Conservation (phyloP, 192 early-diverging fungal genomes). For the Coemansia sp. region DNA sequence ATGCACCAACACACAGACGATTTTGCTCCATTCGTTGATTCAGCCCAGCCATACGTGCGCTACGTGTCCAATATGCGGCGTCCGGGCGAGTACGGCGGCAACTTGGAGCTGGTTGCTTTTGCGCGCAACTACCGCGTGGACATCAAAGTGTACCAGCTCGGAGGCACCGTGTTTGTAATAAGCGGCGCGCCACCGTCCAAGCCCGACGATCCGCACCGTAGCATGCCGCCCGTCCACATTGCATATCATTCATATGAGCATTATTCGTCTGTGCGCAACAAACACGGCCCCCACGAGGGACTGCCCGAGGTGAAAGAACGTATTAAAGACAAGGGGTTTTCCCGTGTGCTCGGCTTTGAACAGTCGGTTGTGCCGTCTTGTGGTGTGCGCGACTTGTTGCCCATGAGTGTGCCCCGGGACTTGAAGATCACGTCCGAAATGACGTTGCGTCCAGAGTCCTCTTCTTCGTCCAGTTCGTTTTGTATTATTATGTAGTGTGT, state of each 20-base stretch:
- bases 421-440: background rate
- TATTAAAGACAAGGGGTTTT: conserved; percentile 8
- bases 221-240: conserved; percentile 60
- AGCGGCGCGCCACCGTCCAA: conserved; percentile 57
- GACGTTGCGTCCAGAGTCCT: background rate
- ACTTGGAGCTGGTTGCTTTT: conserved; percentile 73
- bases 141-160: conserved; percentile 70
- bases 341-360: conserved; percentile 2
- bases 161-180: conserved; percentile 68
- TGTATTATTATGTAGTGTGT: conserved; percentile 5
- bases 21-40: conserved; percentile 67
- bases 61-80: conserved; percentile 63
- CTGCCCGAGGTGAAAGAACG: conserved; percentile 60
- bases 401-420: background rate
- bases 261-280: conserved; percentile 73
- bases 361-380: background rate
- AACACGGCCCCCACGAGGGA: conserved; percentile 62
- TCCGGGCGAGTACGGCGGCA: conserved; percentile 66
- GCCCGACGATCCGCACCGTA: conserved; percentile 33
- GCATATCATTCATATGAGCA: conserved; percentile 79
- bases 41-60: conserved; percentile 58
- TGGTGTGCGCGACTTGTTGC: background rate
- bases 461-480: background rate
- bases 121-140: conserved; percentile 62
- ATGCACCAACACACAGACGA: conserved; percentile 60